A percentile compares a stretch with the other conserved stretches of the same genome.
Conservation (phyloP, 768 basidiomycete species). For the Lactarius tabidus region DNA sequence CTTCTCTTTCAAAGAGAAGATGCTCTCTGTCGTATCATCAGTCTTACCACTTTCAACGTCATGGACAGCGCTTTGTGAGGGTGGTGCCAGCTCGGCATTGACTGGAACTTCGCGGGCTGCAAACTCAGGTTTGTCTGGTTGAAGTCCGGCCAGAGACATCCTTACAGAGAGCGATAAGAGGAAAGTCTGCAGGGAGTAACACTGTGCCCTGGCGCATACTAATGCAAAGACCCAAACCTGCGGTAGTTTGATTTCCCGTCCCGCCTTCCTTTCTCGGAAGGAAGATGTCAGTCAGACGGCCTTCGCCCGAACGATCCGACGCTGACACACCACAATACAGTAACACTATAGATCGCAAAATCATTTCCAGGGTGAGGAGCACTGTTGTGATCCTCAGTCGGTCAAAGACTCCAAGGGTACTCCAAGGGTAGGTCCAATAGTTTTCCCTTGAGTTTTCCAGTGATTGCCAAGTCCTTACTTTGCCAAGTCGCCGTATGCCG, state of each 20-base stretch:
- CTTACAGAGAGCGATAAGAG: background rate
- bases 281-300: too few relatives aligned
- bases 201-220: background rate
- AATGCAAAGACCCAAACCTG: background rate
- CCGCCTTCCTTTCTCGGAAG: background rate
- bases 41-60: background rate
- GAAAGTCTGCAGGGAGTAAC: background rate
- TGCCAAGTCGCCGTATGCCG: background rate
- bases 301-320: background rate
- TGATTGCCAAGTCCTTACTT: background rate
- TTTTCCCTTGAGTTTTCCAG: too few relatives aligned
- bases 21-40: conserved; percentile 34
- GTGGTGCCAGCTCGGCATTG: background rate
- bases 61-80: background rate
- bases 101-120: background rate
- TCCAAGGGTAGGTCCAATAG: too few relatives aligned
- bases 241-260: too few relatives aligned
- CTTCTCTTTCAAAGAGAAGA: conserved; percentile 55
- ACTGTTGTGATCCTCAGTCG: too few relatives aligned
- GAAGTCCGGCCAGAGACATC: background rate
- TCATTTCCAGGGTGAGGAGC: background rate
- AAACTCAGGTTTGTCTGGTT: background rate
- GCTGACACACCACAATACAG: background rate
- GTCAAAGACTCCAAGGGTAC: too few relatives aligned
- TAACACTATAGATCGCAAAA: background rate